Base-by-base conservation (phyloP, 345 rosid genomes). In the Excoecaria agallocha region DNA sequence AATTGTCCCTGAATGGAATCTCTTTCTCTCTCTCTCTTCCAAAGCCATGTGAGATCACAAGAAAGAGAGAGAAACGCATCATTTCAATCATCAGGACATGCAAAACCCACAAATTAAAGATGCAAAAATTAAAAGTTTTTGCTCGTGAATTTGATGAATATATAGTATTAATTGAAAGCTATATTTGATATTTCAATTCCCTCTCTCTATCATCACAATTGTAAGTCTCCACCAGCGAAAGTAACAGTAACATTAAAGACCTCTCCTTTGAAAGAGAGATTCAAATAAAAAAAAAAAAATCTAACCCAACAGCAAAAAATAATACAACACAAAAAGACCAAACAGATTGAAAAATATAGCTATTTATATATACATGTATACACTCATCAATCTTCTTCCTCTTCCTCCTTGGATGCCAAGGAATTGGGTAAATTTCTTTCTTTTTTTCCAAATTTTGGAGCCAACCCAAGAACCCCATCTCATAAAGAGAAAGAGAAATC, bases 1-100 rank as follows among this genome's bases (percentile, higher is more conserved):
- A n/a, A n/a, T n/a, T n/a, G n/a, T 81, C 71, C 83, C 80, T 82
- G 89, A 89, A 80, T 66, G 86, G 86, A 83, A 81, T 85, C 90
- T 83, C 80, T 58, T 19, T 65, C 77, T 82, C 75, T 75, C 71
- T 69, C 77, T 56, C 41, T 30, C 38, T 24, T 13, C 10, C 19
- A 11, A 61, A 68, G 59, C 55, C 74, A 72, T 22, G 67, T 13
- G 75, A 39, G 70, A 85, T 74, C 78, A 72, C 72, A 77, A 64
- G 59, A 70, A 13, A 80, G 30, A 55, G 12, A 78, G 39, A 78
- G 37, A 52, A 24, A 38, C 52, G 56, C 78, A 54, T 55, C 51
- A 55, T 17, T 64, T 54, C 66, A 70, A 55, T 69, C 70, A 76
- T 15, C n/a, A 52, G 38, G 41, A 39, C 1, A 6, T 20, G 16